Percentiles rank a stretch among this genome's conserved stretches.
These are phyloP conservation scores for Epithemia pelagica DNA, from an alignment of 108 stramenopile genomes.

Conservation along the genomic window DNA sequence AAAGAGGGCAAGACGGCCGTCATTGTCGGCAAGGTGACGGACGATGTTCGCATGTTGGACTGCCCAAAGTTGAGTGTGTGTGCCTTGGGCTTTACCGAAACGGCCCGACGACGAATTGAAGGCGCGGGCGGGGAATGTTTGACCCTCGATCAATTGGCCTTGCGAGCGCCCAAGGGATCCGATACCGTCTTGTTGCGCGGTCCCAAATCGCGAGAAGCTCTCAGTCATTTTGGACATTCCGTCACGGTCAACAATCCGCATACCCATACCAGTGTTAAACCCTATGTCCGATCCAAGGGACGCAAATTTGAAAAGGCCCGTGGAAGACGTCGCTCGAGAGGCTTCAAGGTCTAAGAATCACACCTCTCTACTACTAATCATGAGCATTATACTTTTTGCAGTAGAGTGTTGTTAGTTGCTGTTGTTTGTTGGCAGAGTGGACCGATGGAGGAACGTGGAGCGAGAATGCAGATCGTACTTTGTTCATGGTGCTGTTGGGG, in stretches of 20 bases:
- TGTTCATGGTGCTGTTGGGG: no score
- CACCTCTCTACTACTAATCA: no score
- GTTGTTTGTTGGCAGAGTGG: no score
- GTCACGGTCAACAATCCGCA: slow-evolving; percentile 84
- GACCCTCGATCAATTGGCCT: slow-evolving; percentile 98
- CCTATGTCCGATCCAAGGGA: slow-evolving; percentile 97
- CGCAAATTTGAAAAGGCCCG: slow-evolving; percentile 99
- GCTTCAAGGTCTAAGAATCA: slow-evolving; percentile 93
- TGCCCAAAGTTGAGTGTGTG: slow-evolving; percentile 90
- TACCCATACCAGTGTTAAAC: slow-evolving; percentile 94
- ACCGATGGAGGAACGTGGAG: no score
- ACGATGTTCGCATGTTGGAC: slow-evolving; percentile 97
- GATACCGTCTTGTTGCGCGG: slow-evolving; percentile 98
- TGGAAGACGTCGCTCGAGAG: slow-evolving; percentile 95
- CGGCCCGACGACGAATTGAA: slow-evolving; percentile 95
- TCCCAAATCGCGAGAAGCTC: slow-evolving; percentile 93
- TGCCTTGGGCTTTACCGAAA: slow-evolving; percentile 97
- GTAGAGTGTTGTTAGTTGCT: no score
- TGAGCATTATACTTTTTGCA: no score
- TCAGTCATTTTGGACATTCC: slow-evolving; percentile 96
- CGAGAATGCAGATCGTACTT: no score
- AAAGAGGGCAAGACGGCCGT: slow-evolving; percentile 98
- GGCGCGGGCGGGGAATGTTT: slow-evolving; percentile 98
- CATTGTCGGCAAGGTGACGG: slow-evolving; percentile 97
- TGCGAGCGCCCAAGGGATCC: slow-evolving; percentile 92